Evolutionary conservation across 2,329 filamentous ascomycete species (phyloP).

Genomic region (Penicillium sp.): DNA sequence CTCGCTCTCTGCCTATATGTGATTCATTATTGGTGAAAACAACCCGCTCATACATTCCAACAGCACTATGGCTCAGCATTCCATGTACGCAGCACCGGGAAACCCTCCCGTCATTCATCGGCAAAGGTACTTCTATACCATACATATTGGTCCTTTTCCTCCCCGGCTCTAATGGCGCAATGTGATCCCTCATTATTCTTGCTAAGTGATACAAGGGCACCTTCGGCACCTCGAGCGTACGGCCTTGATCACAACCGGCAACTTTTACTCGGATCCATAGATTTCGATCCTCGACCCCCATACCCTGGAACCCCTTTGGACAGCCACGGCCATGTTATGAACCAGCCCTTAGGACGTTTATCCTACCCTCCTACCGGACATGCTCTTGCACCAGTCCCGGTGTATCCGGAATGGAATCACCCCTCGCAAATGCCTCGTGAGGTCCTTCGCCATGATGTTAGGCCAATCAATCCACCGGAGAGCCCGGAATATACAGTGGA

Average conservation of each 20-base stretch:
- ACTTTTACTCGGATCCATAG: constrained; percentile 29
- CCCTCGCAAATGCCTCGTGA: constrained; percentile 36
- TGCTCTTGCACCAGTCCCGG: constrained; percentile 31
- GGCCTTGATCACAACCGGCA: constrained; percentile 34
- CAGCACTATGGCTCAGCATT: constrained; percentile 35
- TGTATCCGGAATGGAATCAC: constrained; percentile 41
- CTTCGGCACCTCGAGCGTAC: constrained; percentile 33
- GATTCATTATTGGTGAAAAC: constrained; percentile 8
- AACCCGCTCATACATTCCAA: constrained; percentile 29
- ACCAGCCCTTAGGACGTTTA: constrained; percentile 30
- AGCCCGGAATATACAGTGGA: constrained; percentile 42
- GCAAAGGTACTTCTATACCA: constrained; percentile 39
- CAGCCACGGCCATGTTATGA: constrained; percentile 34
- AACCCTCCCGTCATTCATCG: constrained; percentile 39
- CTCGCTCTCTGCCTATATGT: not conserved
- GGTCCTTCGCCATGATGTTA: constrained; percentile 36
- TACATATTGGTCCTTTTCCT: constrained; percentile 9
- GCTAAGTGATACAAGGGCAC: constrained; percentile 37
- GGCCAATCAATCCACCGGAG: constrained; percentile 37
- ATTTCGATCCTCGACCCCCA: constrained; percentile 36
- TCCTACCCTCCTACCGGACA: constrained; percentile 38
- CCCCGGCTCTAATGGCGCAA: constrained; percentile 11
- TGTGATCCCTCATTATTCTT: constrained; percentile 15
- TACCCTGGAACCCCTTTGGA: constrained; percentile 35
- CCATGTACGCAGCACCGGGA: constrained; percentile 35